Evolutionary conservation across 768 basidiomycete species (phyloP), one percentile per base, ranked within the genome.

Genomic region (Rubroboletus satanas): DNA sequence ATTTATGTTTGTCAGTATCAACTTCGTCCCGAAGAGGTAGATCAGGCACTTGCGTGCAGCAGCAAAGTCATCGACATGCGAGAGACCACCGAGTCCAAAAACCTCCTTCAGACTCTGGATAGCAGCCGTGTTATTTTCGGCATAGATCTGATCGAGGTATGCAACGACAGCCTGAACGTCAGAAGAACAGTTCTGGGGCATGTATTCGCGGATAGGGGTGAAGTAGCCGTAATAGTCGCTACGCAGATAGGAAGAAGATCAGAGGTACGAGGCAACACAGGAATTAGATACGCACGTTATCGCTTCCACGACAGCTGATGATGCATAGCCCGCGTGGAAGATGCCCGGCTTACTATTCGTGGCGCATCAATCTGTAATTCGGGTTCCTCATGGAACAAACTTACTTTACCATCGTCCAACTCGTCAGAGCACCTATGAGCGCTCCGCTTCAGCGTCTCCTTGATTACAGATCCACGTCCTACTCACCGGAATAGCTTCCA

Each of bases 101-200:
- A 72, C 59, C 14, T 78, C 73, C 66, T 88, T 84, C 56, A 89
- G 67, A 21, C 59, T 62, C 52, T 82, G 68, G 35, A 87, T 83
- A 12, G 80, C 79, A 29, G 69, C 66, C 7, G 65, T 52, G 56
- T 83, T 73, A 1, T 74, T 73, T 4, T 71, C 71, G 0, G 70
- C 68, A 59, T 87, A 82, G 7, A 82, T 80, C 50, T 75, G 48
- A 62, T 89, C 88, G 37, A 89, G 71, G 59, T 86, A 77, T 6
- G 77, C 63, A 50, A 89, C 77, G 15, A 84, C 85, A 5, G 78
- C 78, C 65, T 86, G 72, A 31, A 88, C 77, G 62, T 90, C 88
- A 0, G 84, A 79, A 8, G 86, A 88, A 70, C 88, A 90, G 67
- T 90, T 90, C 58, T 60, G 59, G 2, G 87, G 83, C 85, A 88